These are phyloP conservation scores for Cryptococcus sp. DNA, from an alignment of 1,284 basidiomycete genomes.

Conservation along the genomic window DNA sequence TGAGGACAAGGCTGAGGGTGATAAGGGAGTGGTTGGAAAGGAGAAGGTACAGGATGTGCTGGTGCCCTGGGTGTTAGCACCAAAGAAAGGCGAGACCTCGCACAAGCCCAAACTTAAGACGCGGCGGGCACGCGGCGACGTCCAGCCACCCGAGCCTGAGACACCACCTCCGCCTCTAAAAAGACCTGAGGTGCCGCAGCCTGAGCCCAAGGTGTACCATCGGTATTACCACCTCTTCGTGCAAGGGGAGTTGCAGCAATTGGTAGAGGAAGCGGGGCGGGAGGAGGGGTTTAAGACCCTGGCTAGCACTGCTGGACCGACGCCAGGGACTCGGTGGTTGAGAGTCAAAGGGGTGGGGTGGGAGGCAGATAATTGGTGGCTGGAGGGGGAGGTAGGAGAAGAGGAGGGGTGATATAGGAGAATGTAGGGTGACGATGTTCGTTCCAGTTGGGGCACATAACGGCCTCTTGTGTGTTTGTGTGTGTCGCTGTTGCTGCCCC, in stretches of 20 bases:
- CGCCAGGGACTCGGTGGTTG: constrained; percentile 52
- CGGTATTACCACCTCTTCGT: constrained; percentile 94
- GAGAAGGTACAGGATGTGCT: constrained; percentile 60
- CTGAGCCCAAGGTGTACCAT: constrained; percentile 58
- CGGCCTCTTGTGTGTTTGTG: no score
- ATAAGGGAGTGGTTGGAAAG: not conserved
- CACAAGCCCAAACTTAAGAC: not conserved
- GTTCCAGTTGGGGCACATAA: no score
- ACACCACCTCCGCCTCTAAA: no score
- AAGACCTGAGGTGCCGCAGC: not conserved
- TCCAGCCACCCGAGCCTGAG: no score
- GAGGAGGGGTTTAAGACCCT: constrained; percentile 56
- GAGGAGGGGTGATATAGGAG: no score
- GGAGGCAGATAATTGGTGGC: constrained; percentile 59
- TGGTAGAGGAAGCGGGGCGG: constrained; percentile 62
- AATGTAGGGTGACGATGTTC: no score
- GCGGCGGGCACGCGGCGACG: no score
- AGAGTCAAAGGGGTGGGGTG: constrained; percentile 70
- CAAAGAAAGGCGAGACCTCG: constrained; percentile 13
- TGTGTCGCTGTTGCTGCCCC: no score
- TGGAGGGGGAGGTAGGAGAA: constrained; percentile 45
- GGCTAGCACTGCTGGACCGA: constrained; percentile 1
- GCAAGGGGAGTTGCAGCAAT: constrained; percentile 64
- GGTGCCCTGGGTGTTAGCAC: constrained; percentile 62
- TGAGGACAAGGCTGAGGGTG: not conserved